phyloP scores from a whole-genome alignment of 805 yeast genomes.

The Zygosaccharomyces pseudorouxii region DNA sequence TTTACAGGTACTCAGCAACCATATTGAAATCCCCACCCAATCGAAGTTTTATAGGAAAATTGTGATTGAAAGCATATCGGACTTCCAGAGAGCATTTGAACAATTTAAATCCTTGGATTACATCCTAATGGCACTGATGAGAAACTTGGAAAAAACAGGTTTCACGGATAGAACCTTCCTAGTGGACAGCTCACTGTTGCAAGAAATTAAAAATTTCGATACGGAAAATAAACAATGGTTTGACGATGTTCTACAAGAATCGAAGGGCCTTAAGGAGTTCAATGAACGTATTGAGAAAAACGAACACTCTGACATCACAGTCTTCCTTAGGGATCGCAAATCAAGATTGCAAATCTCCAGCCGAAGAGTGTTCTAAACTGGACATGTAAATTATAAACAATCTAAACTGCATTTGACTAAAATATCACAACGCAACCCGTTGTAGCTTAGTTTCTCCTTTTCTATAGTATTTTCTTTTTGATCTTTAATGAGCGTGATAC shows the following conservation, averaged over 20 bases:
- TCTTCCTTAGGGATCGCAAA: conserved; percentile 16
- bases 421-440: not conserved
- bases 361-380: conserved; percentile 20
- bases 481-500: not conserved
- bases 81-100: conserved; percentile 23
- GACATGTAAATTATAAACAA: conserved; percentile 1
- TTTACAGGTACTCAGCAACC: conserved; percentile 19
- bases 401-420: too few species aligned
- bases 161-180: conserved; percentile 12
- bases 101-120: conserved; percentile 18
- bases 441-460: not conserved
- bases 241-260: conserved; percentile 15
- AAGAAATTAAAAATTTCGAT: conserved; percentile 17
- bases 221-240: conserved; percentile 17
- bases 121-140: conserved; percentile 12
- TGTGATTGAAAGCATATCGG: conserved; percentile 16
- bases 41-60: conserved; percentile 17
- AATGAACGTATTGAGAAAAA: not conserved
- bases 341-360: conserved; percentile 17
- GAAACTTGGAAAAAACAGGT: conserved; percentile 15
- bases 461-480: not conserved
- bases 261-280: conserved; percentile 19
- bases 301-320: not conserved
- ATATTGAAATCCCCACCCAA: conserved; percentile 17
- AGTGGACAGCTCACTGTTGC: conserved; percentile 14